Base-by-base conservation (phyloP, 768 basidiomycete species). In the Stropharia rugosoannulata region DNA sequence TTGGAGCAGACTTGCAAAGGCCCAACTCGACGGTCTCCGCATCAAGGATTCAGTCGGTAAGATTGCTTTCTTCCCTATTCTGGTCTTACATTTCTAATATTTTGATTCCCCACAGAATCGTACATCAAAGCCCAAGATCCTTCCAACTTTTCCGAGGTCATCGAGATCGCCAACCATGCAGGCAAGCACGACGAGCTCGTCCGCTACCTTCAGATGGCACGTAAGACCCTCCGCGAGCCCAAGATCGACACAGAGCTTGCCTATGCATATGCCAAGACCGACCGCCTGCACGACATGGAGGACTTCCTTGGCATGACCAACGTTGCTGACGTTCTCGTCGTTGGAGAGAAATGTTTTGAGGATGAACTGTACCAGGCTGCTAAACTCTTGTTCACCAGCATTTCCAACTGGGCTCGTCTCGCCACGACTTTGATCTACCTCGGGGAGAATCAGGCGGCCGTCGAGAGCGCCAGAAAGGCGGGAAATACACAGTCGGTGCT, bases 261-360 rank as follows among this genome's bases (percentile, higher is more conserved):
- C 11, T 97, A 98, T 68, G 93, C 97, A 4, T 99, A 98, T 69
- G 97, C 97, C 18, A 98, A 97, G 80, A 75, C 75, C 89, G 97
- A 98, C 68, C 87, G 97, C 50, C 75, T 99, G 12, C 96, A 98
- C 68, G 97, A 99, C 67, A 98, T 98, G 97, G 97, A 99, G 66
- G 97, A 99, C 75, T 99, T 99, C 84, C 77, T 99, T 62, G 82
- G 82, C 19, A 96, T 98, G 91, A 99, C 97, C 42, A 99, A 99
- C 61, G 97, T 99, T 45, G 97, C 97, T 5, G 97, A 99, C 67
- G 79, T 98, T 49, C 80, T 99, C 18, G 91, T 93, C 61, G 97
- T 98, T 51, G 97, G 97, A 70, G 97, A 99, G 80, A 98, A 98
- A 72, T 98, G 95, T 68, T 99, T 99, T 76, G 93, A 98, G 66